Conservation (phyloP, 352 stramenopile species). For the Saprolegnia diclina region DNA sequence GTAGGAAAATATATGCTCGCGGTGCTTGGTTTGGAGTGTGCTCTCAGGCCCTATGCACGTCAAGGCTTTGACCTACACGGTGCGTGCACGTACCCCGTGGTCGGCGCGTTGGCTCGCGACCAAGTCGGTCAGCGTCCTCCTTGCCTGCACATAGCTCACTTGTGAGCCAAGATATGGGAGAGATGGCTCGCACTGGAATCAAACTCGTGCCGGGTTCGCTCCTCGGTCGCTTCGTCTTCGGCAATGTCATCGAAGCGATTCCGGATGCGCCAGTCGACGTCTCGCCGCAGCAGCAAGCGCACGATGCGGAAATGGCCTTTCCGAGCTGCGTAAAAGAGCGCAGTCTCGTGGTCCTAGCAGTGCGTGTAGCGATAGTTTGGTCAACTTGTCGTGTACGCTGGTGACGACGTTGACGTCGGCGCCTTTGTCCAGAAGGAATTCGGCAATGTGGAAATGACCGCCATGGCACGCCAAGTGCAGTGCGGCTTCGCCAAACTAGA, state of each 20-base stretch:
- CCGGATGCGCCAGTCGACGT: constrained; percentile 42
- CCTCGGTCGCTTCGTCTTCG: constrained; percentile 53
- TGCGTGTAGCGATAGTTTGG: too few species aligned
- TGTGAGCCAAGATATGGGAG: neutral
- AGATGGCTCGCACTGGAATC: neutral
- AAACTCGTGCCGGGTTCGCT: constrained; percentile 54
- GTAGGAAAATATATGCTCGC: constrained; percentile 54
- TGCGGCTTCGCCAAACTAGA: constrained; percentile 41
- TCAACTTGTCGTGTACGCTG: neutral
- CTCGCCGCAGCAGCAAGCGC: constrained; percentile 52
- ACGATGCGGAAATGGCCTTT: constrained; percentile 61
- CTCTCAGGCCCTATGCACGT: neutral
- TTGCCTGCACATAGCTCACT: constrained; percentile 30
- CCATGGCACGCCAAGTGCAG: constrained; percentile 63
- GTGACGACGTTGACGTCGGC: constrained; percentile 48
- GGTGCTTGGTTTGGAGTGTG: constrained; percentile 28
- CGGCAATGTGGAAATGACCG: constrained; percentile 45
- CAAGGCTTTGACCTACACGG: neutral
- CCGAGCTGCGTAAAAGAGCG: constrained; percentile 66
- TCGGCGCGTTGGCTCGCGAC: constrained; percentile 5
- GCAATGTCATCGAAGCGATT: constrained; percentile 68
- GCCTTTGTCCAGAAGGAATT: constrained; percentile 58
- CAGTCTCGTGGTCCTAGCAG: constrained; percentile 49
- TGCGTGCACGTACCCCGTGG: constrained; percentile 3
- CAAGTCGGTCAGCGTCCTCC: constrained; percentile 42